Conservation (phyloP, 1,139 yeast species). For the Blastobotrys ciferrii region DNA sequence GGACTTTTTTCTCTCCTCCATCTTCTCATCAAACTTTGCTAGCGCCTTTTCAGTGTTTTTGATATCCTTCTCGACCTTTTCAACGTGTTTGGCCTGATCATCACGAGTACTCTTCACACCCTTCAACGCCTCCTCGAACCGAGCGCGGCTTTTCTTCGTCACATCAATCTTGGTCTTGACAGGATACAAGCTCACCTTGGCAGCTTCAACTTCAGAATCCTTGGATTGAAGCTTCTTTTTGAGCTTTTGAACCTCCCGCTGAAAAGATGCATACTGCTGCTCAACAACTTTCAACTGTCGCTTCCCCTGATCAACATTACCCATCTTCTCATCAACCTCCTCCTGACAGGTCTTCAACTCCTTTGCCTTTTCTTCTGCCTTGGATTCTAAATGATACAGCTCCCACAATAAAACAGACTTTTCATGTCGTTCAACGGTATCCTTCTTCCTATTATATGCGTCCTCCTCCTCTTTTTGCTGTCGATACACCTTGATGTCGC, state of each 20-base stretch:
- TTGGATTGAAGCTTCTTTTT: constrained; percentile 43
- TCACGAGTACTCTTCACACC: constrained; percentile 53
- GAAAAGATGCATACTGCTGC: constrained; percentile 22
- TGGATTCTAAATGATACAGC: constrained; percentile 61
- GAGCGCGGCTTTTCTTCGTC: constrained; percentile 47
- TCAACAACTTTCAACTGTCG: constrained; percentile 20
- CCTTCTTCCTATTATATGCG: constrained; percentile 56
- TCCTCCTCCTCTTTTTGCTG: constrained; percentile 76
- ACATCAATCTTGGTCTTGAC: constrained; percentile 53
- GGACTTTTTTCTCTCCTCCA: constrained; percentile 33
- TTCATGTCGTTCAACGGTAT: constrained; percentile 45
- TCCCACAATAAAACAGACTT: constrained; percentile 59
- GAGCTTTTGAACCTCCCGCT: constrained; percentile 40
- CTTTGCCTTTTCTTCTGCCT: constrained; percentile 31
- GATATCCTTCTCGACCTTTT: constrained; percentile 49
- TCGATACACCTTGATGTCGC: constrained; percentile 76
- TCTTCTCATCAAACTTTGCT: constrained; percentile 46
- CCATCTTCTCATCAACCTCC: constrained; percentile 38
- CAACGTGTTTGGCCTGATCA: constrained; percentile 49
- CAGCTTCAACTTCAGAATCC: constrained; percentile 44
- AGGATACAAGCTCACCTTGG: constrained; percentile 55
- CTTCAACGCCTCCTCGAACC: constrained; percentile 51
- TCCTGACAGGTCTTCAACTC: constrained; percentile 22
- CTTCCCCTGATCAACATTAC: constrained; percentile 18
- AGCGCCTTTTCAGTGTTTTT: constrained; percentile 47